Base-by-base conservation (phyloP, 2,329 filamentous ascomycete species). In the Septoria petroselini region DNA sequence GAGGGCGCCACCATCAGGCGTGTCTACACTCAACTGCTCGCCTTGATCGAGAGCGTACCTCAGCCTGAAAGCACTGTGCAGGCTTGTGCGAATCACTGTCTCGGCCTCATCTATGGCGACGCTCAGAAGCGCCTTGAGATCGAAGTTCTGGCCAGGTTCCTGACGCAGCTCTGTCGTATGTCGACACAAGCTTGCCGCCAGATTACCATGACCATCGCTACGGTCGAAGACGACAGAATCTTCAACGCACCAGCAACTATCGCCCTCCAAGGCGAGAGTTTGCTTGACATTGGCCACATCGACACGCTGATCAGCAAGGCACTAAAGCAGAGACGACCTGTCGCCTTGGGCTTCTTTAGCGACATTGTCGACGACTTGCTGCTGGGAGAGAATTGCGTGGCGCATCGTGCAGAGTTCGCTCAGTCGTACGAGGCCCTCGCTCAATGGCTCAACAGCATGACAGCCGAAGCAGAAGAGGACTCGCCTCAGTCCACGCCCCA, bases 351-450 rank as follows among this genome's bases (percentile, higher is more conserved):
- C 49, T 86, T 95, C 65, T 76, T 97, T n/a, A 82, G 85, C 43
- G 83, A 84, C 35, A 75, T 96, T 35, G 76, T 95, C 56, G 86
- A 93, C 58, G 80, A 88, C 35, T 81, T 91, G 0, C 73, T 96
- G 7, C 79, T 95, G 41, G 87, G 82, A 58, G 87, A 90, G 40
- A 82, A 84, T 37, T 88, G 89, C 0, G 80, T 85, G 31, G 86
- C 86, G 1, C 74, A 96, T 40, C 86, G 89, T 60, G 84, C 90
- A 1, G 90, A 97, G 70, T 94, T 96, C 63, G 84, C 88, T 5
- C 80, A 82, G 54, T 94, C 88, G 50, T 77, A 95, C 47, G 85
- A 91, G 58, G 85, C 83, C 39, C 83, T 93, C 33, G 91, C 86
- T 72, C 74, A 81, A 39, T 95, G 90, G 89, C 80, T 95, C 27